These are phyloP conservation scores for Lasiosphaeria miniovina DNA, from an alignment of 495 filamentous ascomycete genomes.

Conservation along the genomic window DNA sequence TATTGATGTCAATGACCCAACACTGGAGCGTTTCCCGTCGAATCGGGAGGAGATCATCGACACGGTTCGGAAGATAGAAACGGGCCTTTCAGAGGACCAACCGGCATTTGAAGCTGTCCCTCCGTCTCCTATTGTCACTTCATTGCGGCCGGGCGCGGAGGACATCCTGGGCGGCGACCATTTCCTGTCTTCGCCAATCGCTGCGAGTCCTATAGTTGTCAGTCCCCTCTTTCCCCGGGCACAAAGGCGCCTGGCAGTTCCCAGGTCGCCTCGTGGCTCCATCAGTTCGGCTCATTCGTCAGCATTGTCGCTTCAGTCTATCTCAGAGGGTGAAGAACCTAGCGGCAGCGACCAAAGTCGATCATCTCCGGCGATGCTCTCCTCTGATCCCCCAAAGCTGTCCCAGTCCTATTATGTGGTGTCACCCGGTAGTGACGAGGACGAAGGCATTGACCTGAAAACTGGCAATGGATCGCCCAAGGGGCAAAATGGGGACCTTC, in stretches of 20 bases:
- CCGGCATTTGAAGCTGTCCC: conserved; percentile 36
- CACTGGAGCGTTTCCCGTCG: conserved; percentile 49
- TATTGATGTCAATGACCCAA: conserved; percentile 49
- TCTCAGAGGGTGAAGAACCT: conserved; percentile 21
- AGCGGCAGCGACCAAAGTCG: conserved; percentile 8
- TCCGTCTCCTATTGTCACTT: conserved; percentile 33
- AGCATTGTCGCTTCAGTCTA: conserved; percentile 28
- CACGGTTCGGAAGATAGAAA: conserved; percentile 43
- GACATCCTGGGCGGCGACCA: conserved; percentile 22
- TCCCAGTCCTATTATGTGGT: conserved; percentile 10
- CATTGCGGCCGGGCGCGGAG: conserved; percentile 22
- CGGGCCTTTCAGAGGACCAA: conserved; percentile 44
- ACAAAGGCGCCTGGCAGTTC: conserved; percentile 14
- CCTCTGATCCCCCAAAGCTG: conserved; percentile 20
- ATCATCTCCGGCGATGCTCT: conserved; percentile 15
- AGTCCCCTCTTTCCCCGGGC: conserved; percentile 13
- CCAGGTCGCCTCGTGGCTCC: conserved; percentile 21
- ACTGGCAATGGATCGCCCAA: conserved; percentile 12
- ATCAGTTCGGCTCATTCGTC: conserved; percentile 21
- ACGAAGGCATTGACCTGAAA: conserved; percentile 31
- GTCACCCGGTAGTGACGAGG: conserved; percentile 23
- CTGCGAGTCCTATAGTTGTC: conserved; percentile 10
- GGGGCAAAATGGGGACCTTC: neutral
- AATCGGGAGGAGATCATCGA: conserved; percentile 46
- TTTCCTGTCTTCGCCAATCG: conserved; percentile 10